Evolutionary conservation across 2,329 filamentous ascomycete species (phyloP).

Genomic region (Periconia digitata): DNA sequence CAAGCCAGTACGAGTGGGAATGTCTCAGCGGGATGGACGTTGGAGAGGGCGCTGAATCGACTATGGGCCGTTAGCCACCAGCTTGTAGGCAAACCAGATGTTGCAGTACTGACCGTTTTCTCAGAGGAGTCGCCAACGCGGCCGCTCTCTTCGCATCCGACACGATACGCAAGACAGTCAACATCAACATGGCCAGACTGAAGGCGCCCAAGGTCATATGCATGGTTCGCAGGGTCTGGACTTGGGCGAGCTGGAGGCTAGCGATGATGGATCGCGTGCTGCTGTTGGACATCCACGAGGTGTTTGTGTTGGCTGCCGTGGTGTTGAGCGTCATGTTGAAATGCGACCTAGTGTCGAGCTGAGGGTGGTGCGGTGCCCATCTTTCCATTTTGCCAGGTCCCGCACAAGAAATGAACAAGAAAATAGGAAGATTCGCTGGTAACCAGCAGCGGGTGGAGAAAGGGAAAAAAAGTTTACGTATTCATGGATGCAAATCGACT

Average conservation of each 20-base stretch:
- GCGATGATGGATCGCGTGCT: constrained; percentile 35
- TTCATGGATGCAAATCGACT: constrained; percentile 40
- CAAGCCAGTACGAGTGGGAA: constrained; percentile 45
- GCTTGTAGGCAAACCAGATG: no score
- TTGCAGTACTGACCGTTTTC: constrained; percentile 37
- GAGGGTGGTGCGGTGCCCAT: constrained; percentile 35
- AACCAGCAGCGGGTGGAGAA: constrained; percentile 44
- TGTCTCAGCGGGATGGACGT: constrained; percentile 43
- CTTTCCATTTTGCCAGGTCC: constrained; percentile 40
- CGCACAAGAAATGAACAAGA: constrained; percentile 32
- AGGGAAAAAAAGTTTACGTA: constrained; percentile 27
- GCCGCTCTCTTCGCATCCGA: constrained; percentile 41
- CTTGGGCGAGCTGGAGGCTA: constrained; percentile 39
- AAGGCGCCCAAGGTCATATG: constrained; percentile 43
- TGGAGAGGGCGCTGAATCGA: constrained; percentile 38
- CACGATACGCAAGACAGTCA: constrained; percentile 41
- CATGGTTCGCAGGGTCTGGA: constrained; percentile 42
- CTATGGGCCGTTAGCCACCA: constrained; percentile 24
- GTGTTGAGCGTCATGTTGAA: constrained; percentile 43
- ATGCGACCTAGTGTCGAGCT: constrained; percentile 39
- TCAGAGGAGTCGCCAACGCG: constrained; percentile 31
- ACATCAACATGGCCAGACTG: constrained; percentile 38
- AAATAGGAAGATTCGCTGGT: constrained; percentile 37
- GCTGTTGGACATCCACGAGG: constrained; percentile 34
- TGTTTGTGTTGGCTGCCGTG: constrained; percentile 27